phyloP scores from a whole-genome alignment of 2,329 filamentous ascomycete genomes.

The Cladobotryum protrusum region DNA sequence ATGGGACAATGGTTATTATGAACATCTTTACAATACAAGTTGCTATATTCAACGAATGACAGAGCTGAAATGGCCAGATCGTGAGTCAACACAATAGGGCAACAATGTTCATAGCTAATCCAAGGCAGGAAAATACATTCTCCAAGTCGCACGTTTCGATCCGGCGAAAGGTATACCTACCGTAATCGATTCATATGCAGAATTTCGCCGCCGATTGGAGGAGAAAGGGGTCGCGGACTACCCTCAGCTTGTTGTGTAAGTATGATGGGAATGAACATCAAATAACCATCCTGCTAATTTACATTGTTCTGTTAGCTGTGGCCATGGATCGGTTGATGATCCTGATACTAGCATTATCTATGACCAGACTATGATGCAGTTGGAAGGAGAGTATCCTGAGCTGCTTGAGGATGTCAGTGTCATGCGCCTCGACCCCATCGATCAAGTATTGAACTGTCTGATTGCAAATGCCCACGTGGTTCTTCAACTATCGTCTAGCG shows the following conservation, averaged over 20 bases:
- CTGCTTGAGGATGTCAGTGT: slow-evolving; percentile 62
- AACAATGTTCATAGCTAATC: background rate
- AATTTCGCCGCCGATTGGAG: slow-evolving; percentile 59
- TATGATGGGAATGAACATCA: slow-evolving; percentile 1
- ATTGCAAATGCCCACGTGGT: slow-evolving; percentile 67
- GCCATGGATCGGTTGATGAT: slow-evolving; percentile 75
- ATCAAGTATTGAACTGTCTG: slow-evolving; percentile 73
- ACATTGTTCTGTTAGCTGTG: slow-evolving; percentile 37
- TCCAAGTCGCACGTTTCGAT: slow-evolving; percentile 77
- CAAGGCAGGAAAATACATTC: slow-evolving; percentile 58
- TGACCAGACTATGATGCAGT: slow-evolving; percentile 61
- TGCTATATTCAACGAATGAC: slow-evolving; percentile 54
- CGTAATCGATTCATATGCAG: slow-evolving; percentile 68
- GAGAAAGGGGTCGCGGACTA: slow-evolving; percentile 37
- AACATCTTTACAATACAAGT: slow-evolving; percentile 62
- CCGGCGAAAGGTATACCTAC: slow-evolving; percentile 77
- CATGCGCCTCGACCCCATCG: slow-evolving; percentile 70
- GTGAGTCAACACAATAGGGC: slow-evolving; percentile 20
- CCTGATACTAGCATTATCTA: slow-evolving; percentile 69
- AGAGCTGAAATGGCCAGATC: slow-evolving; percentile 51
- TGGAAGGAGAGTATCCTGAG: slow-evolving; percentile 57
- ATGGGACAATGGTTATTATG: slow-evolving; percentile 68
- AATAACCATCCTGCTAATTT: too few relatives aligned
- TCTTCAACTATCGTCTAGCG: slow-evolving; percentile 72
- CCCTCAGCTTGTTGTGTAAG: slow-evolving; percentile 65